Conservation (phyloP, 2,329 filamentous ascomycete species). For the Aaosphaeria arxii region DNA sequence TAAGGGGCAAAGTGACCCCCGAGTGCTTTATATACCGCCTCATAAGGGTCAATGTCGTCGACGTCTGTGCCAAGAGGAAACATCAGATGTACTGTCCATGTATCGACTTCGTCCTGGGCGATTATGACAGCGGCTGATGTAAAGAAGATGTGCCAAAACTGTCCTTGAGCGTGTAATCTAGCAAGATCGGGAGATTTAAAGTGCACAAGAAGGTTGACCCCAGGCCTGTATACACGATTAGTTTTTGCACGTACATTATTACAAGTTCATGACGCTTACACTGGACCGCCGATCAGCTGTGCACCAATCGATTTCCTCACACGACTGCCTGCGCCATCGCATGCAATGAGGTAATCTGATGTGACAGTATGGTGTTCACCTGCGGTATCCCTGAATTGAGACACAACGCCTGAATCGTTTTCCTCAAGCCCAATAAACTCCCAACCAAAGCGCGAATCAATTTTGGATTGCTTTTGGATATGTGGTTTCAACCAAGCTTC, state of each 20-base stretch:
- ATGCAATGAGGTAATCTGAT: constrained; percentile 21
- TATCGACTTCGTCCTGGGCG: constrained; percentile 31
- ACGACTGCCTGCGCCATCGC: constrained; percentile 25
- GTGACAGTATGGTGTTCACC: constrained; percentile 14
- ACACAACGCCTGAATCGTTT: constrained; percentile 8
- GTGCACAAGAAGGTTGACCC: constrained; percentile 17
- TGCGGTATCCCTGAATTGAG: constrained; percentile 11
- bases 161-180: constrained; percentile 16
- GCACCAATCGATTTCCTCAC: constrained; percentile 19
- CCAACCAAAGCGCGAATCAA: constrained; percentile 23
- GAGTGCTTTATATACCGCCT: background rate
- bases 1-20: background rate
- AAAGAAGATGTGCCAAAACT: constrained; percentile 34
- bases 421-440: constrained; percentile 19
- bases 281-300: constrained; percentile 18
- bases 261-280: constrained; percentile 13
- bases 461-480: background rate
- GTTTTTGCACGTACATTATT: background rate
- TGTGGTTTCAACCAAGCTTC: background rate
- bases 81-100: constrained; percentile 19
- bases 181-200: constrained; percentile 30
- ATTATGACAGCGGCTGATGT: constrained; percentile 12
- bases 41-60: background rate
- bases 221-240: background rate
- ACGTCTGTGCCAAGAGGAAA: background rate